Base-by-base conservation (phyloP, 106 monocot genomes). In the Dactylorhiza incarnata region DNA sequence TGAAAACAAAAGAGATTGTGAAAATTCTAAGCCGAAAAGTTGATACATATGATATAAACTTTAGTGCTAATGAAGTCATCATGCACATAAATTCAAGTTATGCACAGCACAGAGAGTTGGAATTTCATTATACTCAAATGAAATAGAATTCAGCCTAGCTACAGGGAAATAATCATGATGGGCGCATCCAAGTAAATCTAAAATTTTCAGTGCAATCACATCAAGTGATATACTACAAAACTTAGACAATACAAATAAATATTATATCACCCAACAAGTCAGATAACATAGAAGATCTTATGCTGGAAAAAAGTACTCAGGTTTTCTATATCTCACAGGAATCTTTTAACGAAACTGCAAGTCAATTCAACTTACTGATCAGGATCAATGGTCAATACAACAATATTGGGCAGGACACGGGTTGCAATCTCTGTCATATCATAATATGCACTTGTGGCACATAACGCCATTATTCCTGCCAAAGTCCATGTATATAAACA, bases 361-460 rank as follows among this genome's bases (percentile, higher is more conserved):
- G 45, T 43, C 44, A 13, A 69, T 45, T 69, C 45, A 54, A 80
- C 23, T 79, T 84, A 99, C 97, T 86, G 76, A 81, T 99, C 97
- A 71, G 94, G 91, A 82, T 99, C 97, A 85, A 94, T 89, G 44
- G 83, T 82, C 71, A 99, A 91, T n/a, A 94, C 94, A 75, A 91
- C 89, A 82, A 99, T 73, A 67, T 86, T 94, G n/a, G 97, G 97
- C 71, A 99, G 80, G 74, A 99, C 77, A 25, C 94, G 89, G 15
- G 97, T 94, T 74, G 97, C 94, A 79, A 99, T 87, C 75, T 99
- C 97, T 66, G 84, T 94, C 82, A 99, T 94, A 71, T 99, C 97
- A 77, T 99, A 99, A 74, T 99, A 99, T 67, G 97, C 82, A 83
- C 87, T 85, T n/a, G 97, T 99, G 62, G 94, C 91, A 83, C 72